Percentiles rank a stretch among this genome's conserved stretches.
These are phyloP conservation scores for Fusarium lyarnte DNA, from an alignment of 2,329 filamentous ascomycete genomes.

Conservation along the genomic window DNA sequence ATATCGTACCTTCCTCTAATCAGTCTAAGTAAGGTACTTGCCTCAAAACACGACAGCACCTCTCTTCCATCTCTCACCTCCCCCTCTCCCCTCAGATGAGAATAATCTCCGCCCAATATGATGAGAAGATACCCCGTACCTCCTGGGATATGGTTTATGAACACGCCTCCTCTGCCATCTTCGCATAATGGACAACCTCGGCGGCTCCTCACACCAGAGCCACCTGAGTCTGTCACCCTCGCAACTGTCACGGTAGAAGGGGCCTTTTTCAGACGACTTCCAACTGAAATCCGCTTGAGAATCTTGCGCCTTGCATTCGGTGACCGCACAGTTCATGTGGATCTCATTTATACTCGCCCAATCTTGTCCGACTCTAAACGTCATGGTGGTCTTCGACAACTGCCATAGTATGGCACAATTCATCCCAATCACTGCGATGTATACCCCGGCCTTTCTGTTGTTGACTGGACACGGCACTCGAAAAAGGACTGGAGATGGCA, in stretches of 20 bases:
- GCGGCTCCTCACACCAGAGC: not conserved
- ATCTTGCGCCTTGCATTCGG: not conserved
- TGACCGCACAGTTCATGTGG: not conserved
- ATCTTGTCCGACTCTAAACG: fast-evolving
- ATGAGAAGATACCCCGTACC: not conserved
- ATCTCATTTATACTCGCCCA: not conserved
- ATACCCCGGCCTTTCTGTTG: not conserved
- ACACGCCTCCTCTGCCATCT: not conserved
- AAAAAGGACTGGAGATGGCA: constrained; percentile 20
- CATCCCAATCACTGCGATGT: not conserved
- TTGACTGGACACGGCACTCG: not conserved
- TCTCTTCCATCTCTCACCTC: not conserved
- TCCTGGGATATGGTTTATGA: not conserved
- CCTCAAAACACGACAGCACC: too few species aligned
- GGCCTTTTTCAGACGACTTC: not conserved
- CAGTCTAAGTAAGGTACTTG: too few species aligned
- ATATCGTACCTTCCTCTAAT: not conserved
- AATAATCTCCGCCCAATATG: not conserved
- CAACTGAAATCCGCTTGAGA: not conserved
- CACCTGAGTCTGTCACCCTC: not conserved
- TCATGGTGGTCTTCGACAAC: not conserved
- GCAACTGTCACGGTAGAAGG: not conserved
- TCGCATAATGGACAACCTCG: not conserved
- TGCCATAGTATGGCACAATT: not conserved
- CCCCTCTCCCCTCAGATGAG: too few species aligned